phyloP scores from a whole-genome alignment of 768 basidiomycete genomes.

The Xerocomellus dryophilus region DNA sequence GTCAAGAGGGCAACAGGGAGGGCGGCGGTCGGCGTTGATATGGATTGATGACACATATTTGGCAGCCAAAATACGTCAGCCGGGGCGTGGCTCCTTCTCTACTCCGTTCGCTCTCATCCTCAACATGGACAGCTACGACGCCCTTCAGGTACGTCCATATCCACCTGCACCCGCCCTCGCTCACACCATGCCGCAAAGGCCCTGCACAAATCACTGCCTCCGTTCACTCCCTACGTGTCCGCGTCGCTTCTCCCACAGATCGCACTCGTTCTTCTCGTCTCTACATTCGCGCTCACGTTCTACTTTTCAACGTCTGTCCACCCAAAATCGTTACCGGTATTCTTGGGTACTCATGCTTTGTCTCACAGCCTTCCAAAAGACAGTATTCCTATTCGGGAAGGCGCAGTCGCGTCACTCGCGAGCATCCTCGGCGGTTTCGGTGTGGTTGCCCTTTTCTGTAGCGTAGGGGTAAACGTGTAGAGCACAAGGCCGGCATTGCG shows the following conservation, averaged over 20 bases:
- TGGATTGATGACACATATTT: conserved; percentile 64
- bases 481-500: conserved; percentile 13
- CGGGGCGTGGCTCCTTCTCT: conserved; percentile 7
- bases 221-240: conserved; percentile 72
- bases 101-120: neutral
- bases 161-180: neutral
- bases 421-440: conserved; percentile 85
- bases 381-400: conserved; percentile 62
- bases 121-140: conserved; percentile 54
- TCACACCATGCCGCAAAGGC: conserved; percentile 38
- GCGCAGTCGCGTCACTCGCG: conserved; percentile 65
- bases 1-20: conserved; percentile 22
- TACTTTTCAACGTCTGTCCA: conserved; percentile 80
- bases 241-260: conserved; percentile 67
- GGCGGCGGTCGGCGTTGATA: conserved; percentile 37
- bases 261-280: conserved; percentile 66
- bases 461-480: conserved; percentile 30
- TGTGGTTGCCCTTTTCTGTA: conserved; percentile 76
- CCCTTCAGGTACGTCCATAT: conserved; percentile 46
- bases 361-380: conserved; percentile 69
- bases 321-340: neutral
- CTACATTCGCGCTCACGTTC: conserved; percentile 84
- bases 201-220: conserved; percentile 61
- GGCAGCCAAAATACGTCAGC: conserved; percentile 46
- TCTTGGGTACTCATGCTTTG: conserved; percentile 5